Conservation (phyloP, 257 asterid genomes). For the Catharanthus roseus region DNA sequence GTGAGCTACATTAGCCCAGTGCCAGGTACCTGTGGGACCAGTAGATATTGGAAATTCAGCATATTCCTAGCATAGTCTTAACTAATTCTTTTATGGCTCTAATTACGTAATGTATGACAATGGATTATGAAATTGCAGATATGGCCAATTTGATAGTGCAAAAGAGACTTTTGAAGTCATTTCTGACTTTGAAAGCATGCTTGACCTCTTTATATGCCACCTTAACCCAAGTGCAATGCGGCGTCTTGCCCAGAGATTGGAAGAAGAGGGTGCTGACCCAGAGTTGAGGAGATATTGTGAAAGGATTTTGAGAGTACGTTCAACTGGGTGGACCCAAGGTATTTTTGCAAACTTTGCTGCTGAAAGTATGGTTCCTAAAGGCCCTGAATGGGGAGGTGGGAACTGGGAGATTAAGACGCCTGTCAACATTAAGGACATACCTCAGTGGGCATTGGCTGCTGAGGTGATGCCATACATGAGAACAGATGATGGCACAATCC, state of each 20-base stretch:
- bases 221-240: conserved; percentile 99
- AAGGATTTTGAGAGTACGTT: conserved; percentile 90
- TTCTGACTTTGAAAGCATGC: conserved; percentile 94
- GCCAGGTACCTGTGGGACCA: neutral
- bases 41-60: neutral
- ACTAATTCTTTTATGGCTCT: neutral
- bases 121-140: conserved; percentile 52
- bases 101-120: conserved; percentile 16
- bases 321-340: conserved; percentile 99
- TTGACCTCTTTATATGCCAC: conserved; percentile 94
- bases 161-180: conserved; percentile 97
- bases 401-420: conserved; percentile 99
- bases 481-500: conserved; percentile 95
- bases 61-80: too few species aligned
- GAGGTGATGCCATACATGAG: conserved; percentile 99
- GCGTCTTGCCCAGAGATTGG: conserved; percentile 90
- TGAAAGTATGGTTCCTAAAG: conserved; percentile 99
- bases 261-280: conserved; percentile 82
- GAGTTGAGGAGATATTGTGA: conserved; percentile 96
- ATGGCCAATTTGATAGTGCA: conserved; percentile 95
- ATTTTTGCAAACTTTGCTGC: conserved; percentile 98
- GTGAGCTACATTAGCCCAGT: neutral
- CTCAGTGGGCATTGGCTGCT: conserved; percentile 99
- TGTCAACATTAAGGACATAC: conserved; percentile 82
- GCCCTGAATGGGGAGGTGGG: conserved; percentile 99